Evolutionary conservation across 2,329 filamentous ascomycete genomes (phyloP), one percentile per base, ranked within the genome.

Genomic region (Sarocladium brachiariae): DNA sequence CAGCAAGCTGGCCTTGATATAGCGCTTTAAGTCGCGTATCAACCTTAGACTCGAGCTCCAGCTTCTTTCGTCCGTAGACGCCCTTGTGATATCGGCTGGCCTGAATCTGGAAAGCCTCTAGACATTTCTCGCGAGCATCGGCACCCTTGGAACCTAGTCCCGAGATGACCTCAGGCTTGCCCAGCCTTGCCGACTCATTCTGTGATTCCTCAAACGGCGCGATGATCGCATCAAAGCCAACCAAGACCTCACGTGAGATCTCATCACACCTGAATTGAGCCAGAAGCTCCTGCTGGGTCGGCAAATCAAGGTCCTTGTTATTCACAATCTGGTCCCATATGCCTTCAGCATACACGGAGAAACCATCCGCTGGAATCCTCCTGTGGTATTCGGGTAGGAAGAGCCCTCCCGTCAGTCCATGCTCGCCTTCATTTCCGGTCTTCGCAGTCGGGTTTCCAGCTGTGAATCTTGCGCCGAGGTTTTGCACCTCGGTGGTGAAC

Each of bases 291-390:
- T 99, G 93, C 65, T 99, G 93, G 0, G 93, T 97, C 3, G 93
- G 93, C 53, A 99, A 70, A 68, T 99, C 93, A 50, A 99, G 76
- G 63, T 99, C 93, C 70, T 99, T 99, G 77, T 99, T 99, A 74
- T 92, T 87, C 60, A 96, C 91, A 63, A 99, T 99, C 70, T 97
- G 92, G 61, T 97, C 91, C 93, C 93, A 99, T 39, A 99, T 83
- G 35, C 91, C 89, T 64, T 93, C 84, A 1, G 93, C 91, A 61
- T 99, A 99, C 53, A 90, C 78, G 0, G 92, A 88, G 64, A 97
- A 93, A n/a, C 93, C 93, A 66, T 99, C 93, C 9, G 93, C 93
- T 10, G 93, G 93, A 56, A 99, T 99, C 52, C 93, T 80, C 54
- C 93, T 81, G 70, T 99, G 93, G 65, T 99, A 99, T 61, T 96